Percentiles rank a stretch among this genome's conserved stretches.
These are phyloP conservation scores for Tetrapisispora phaffii DNA, from an alignment of 805 yeast genomes.

Conservation along the genomic window DNA sequence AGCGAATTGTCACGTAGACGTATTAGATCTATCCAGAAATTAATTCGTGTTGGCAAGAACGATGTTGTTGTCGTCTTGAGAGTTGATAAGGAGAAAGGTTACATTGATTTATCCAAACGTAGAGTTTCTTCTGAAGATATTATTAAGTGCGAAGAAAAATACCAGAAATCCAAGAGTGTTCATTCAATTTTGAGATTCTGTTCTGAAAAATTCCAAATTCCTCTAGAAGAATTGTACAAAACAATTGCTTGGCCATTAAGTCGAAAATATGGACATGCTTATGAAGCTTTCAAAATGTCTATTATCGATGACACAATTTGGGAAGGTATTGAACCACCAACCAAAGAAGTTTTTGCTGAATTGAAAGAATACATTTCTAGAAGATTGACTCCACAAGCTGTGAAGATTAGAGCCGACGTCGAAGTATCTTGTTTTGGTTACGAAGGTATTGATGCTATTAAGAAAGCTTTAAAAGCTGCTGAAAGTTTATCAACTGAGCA, in stretches of 20 bases:
- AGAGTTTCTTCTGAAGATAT: conserved; percentile 97
- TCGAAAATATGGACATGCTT: conserved; percentile 91
- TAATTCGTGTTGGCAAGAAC: conserved; percentile 95
- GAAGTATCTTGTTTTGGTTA: conserved; percentile 95
- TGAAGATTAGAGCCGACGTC: conserved; percentile 93
- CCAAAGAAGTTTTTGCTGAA: conserved; percentile 69
- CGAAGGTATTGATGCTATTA: conserved; percentile 97
- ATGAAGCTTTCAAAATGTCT: conserved; percentile 92
- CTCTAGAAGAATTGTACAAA: conserved; percentile 78
- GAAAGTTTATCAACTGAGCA: conserved; percentile 75
- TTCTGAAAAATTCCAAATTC: conserved; percentile 87
- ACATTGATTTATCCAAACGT: conserved; percentile 94
- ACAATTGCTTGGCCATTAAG: conserved; percentile 96
- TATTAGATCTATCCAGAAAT: conserved; percentile 92
- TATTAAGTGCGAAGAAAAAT: conserved; percentile 92
- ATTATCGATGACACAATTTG: conserved; percentile 83
- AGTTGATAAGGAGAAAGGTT: conserved; percentile 97
- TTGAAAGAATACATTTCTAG: conserved; percentile 78
- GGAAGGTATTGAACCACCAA: conserved; percentile 66
- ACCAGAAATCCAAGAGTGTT: conserved; percentile 92
- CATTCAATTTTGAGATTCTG: conserved; percentile 96
- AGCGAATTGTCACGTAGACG: conserved; percentile 97
- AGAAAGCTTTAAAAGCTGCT: conserved; percentile 76
- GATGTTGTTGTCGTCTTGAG: conserved; percentile 96
- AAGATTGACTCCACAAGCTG: conserved; percentile 95